Evolutionary conservation across 2,329 filamentous ascomycete species (phyloP).

Genomic region (Anthostomella pinea): DNA sequence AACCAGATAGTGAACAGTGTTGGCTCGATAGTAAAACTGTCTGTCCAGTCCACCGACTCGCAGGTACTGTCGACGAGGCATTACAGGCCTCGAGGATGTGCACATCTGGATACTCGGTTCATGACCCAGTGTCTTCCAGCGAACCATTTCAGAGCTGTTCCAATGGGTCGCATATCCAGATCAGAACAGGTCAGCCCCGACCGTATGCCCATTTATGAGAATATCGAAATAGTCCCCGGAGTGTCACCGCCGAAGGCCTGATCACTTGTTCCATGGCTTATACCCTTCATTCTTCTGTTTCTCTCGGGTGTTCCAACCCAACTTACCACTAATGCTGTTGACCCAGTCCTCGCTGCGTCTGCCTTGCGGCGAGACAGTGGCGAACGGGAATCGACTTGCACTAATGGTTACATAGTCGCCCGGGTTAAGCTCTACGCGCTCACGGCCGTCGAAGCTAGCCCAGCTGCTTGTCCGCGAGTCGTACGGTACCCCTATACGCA

Average conservation of each 20-base stretch:
- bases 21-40: no score
- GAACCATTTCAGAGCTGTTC: no score
- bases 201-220: no score
- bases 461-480: conserved; percentile 84
- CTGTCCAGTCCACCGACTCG: no score
- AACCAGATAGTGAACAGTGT: no score
- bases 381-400: conserved; percentile 77
- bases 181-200: no score
- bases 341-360: conserved; percentile 75
- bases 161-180: no score
- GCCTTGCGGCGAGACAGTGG: conserved; percentile 68
- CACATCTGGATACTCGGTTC: no score
- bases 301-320: conserved; percentile 79
- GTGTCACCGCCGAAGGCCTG: no score
- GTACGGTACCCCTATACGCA: conserved; percentile 92
- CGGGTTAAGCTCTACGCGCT: conserved; percentile 74
- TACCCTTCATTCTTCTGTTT: conserved; percentile 65
- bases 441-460: conserved; percentile 96
- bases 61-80: no score
- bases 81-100: no score
- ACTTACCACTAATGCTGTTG: conserved; percentile 73
- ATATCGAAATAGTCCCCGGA: not conserved
- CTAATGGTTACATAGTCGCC: conserved; percentile 85
- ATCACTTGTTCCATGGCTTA: conserved; percentile 43
- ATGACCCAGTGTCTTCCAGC: no score